Base-by-base conservation (phyloP, 2,329 filamentous ascomycete genomes). In the Trichophyton schoenleinii region DNA sequence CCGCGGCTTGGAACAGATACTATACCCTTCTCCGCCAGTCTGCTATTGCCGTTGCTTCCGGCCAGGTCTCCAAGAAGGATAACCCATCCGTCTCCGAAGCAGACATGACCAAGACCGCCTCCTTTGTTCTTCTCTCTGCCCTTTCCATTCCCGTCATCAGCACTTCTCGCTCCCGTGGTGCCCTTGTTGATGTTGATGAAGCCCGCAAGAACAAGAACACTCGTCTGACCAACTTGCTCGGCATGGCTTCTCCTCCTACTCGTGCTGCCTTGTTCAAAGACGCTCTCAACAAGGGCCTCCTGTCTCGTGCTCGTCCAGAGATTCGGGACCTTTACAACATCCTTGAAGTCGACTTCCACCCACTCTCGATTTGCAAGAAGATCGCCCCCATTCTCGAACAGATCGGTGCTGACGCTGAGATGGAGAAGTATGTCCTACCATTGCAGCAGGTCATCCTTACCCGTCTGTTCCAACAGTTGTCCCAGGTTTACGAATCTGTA, bases 71-170 rank as follows among this genome's bases (percentile, higher is more conserved):
- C 75, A 97, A 96, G 84, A 85, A 91, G 69, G 94, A 99, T 72
- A 96, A 95, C 78, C 94, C 94, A 52, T 85, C 89, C 48, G 87
- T 91, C 61, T 87, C 86, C 52, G 94, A 97, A 70, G 86, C 88
- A 34, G 92, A 97, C 70, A 86, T 97, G 70, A 90, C 91, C 75
- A 92, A 91, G 78, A 89, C 91, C 63, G 92, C 94, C 18, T 97
- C 94, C 0, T 97, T 96, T 69, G 95, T 99, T 62, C 83, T 99
- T 57, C 80, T 99, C 60, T 96, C 94, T 20, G 92, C 94, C 58
- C 85, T 99, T 60, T 88, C 94, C n/a, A 99, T 99, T 66, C 94
- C 94, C 11, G 94, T 99, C 78, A 99, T 99, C 77, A 99, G 94
- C 84, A 97, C 94, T 53, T 91, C 91, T 31, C 87, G 94, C 70